Evolutionary conservation across 2,329 filamentous ascomycete species (phyloP).

Genomic region (Penicillium sp.): DNA sequence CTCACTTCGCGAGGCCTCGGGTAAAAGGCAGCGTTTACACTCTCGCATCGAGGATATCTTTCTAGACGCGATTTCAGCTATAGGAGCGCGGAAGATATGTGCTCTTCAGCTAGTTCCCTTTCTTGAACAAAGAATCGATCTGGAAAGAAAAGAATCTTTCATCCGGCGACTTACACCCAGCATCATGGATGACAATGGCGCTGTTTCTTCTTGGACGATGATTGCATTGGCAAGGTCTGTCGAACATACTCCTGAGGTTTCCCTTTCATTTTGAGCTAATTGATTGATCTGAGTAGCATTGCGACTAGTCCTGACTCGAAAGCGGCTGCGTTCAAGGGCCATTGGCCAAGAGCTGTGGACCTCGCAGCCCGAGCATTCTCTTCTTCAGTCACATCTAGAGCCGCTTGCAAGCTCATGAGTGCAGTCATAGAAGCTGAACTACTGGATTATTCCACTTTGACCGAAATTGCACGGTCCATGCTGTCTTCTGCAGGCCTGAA

Average conservation of each 20-base stretch:
- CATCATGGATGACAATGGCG: conserved; percentile 67
- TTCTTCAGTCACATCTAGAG: conserved; percentile 68
- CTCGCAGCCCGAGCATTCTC: conserved; percentile 68
- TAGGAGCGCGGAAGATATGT: conserved; percentile 43
- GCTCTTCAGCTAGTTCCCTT: conserved; percentile 57
- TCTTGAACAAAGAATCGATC: conserved; percentile 45
- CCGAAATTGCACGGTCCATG: conserved; percentile 69
- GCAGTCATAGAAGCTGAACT: conserved; percentile 64
- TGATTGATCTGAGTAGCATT: conserved; percentile 28
- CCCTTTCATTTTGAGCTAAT: conserved; percentile 3
- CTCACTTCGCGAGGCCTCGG: conserved; percentile 18
- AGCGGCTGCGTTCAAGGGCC: conserved; percentile 41
- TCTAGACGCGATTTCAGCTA: conserved; percentile 35
- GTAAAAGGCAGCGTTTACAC: conserved; percentile 37
- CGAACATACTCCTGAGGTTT: not conserved
- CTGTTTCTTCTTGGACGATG: conserved; percentile 76
- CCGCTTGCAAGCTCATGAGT: conserved; percentile 71
- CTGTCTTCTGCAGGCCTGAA: conserved; percentile 75
- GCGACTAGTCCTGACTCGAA: conserved; percentile 34
- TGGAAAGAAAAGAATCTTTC: conserved; percentile 55
- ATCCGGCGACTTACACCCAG: conserved; percentile 58
- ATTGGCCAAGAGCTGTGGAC: conserved; percentile 76
- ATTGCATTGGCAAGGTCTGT: conserved; percentile 74
- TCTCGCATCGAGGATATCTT: conserved; percentile 39
- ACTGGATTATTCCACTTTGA: conserved; percentile 65